Evolutionary conservation across 106 monocot species (phyloP).

Genomic region (Allium fistulosum): DNA sequence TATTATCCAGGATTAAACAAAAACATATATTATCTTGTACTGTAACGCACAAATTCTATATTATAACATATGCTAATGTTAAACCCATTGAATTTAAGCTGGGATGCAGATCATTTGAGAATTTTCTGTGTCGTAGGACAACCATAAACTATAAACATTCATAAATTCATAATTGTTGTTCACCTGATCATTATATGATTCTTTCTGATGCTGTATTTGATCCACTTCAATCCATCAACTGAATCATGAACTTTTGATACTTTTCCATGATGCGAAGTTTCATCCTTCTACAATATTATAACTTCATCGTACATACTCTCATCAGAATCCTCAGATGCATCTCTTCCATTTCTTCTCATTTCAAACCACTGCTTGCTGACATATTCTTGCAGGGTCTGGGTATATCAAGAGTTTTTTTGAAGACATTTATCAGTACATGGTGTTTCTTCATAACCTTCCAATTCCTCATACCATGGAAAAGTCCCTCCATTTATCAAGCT

Average conservation of each 20-base stretch:
- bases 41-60: background rate
- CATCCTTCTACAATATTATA: conserved; percentile 8
- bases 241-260: conserved; percentile 17
- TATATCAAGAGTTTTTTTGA: conserved; percentile 6
- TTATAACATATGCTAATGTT: too few species aligned
- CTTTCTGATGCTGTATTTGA: conserved; percentile 29
- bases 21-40: background rate
- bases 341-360: conserved; percentile 21
- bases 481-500: conserved; percentile 10
- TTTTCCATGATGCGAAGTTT: conserved; percentile 17
- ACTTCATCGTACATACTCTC: conserved; percentile 2
- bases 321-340: conserved; percentile 30
- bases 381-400: too few species aligned
- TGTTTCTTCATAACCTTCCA: conserved; percentile 29
- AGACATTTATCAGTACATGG: conserved; percentile 39
- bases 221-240: conserved; percentile 27
- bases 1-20: background rate
- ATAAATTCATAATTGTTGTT: background rate
- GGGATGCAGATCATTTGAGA: background rate
- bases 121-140: background rate
- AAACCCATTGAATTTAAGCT: background rate
- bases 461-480: conserved; percentile 34
- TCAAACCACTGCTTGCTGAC: conserved; percentile 10
- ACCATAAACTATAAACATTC: background rate
- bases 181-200: conserved; percentile 18